phyloP scores from a whole-genome alignment of 2,329 filamentous ascomycete genomes.

The Colletotrichum scovillei region DNA sequence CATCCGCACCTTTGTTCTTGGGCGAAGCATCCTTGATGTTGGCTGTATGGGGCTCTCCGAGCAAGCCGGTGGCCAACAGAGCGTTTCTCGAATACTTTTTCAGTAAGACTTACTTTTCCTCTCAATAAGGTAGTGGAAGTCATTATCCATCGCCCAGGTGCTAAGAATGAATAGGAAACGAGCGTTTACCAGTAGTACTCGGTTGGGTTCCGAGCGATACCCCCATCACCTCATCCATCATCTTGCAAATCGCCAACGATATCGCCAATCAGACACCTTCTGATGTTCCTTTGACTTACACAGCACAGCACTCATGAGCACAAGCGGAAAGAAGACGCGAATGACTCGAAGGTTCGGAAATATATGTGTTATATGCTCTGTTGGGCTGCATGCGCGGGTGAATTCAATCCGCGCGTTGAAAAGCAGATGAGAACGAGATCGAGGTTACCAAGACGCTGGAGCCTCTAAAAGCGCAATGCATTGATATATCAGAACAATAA shows the following conservation, averaged over 20 bases:
- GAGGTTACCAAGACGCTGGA: no score
- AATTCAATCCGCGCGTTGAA: no score
- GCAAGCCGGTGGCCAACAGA: constrained; percentile 50
- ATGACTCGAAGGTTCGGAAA: no score
- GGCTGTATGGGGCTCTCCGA: constrained; percentile 59
- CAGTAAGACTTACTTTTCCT: constrained; percentile 43
- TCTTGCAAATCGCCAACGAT: background rate
- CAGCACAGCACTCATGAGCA: background rate
- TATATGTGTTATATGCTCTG: no score
- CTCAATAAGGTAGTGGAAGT: no score
- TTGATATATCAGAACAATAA: no score
- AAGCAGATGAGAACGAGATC: no score
- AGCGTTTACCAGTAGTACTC: constrained; percentile 18
- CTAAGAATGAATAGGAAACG: background rate
- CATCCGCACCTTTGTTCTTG: constrained; percentile 55
- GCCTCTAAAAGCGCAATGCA: no score
- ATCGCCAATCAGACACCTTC: constrained; percentile 1
- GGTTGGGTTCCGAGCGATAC: constrained; percentile 19
- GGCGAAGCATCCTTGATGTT: constrained; percentile 62
- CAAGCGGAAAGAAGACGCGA: no score
- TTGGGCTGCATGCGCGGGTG: no score
- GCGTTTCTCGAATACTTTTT: constrained; percentile 58
- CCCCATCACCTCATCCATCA: background rate
- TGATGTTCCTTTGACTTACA: constrained; percentile 9
- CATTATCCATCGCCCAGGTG: no score